phyloP scores from a whole-genome alignment of 768 basidiomycete genomes.

The Megacollybia marginata region DNA sequence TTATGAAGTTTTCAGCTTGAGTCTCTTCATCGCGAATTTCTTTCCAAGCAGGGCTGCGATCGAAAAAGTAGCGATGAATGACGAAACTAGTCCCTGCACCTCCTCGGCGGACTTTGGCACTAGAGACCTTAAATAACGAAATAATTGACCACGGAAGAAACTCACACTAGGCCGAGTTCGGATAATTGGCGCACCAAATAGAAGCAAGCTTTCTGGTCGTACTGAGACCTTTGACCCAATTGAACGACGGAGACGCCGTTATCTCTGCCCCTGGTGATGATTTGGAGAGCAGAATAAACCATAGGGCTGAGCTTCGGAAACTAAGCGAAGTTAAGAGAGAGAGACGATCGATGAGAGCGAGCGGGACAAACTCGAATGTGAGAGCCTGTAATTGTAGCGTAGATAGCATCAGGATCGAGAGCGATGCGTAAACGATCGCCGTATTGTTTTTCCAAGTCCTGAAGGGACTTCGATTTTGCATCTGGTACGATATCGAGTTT shows the following conservation, averaged over 20 bases:
- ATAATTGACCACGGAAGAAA: not conserved
- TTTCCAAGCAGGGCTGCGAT: slow-evolving; percentile 69
- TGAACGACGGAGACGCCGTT: slow-evolving; percentile 72
- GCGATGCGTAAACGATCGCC: slow-evolving; percentile 66
- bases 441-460: slow-evolving; percentile 48
- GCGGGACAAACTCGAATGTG: slow-evolving; percentile 62
- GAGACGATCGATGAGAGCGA: not conserved
- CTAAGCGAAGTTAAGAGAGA: slow-evolving; percentile 27
- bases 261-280: slow-evolving; percentile 77
- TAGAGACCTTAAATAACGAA: slow-evolving; percentile 16
- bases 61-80: slow-evolving; percentile 81
- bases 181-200: slow-evolving; percentile 76
- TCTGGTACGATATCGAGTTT: slow-evolving; percentile 48
- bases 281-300: slow-evolving; percentile 79
- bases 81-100: slow-evolving; percentile 72
- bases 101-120: slow-evolving; percentile 70
- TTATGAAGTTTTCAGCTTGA: slow-evolving; percentile 29
- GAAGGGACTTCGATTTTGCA: slow-evolving; percentile 45
- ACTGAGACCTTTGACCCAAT: slow-evolving; percentile 68
- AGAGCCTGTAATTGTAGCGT: slow-evolving; percentile 77
- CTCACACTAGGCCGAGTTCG: slow-evolving; percentile 69
- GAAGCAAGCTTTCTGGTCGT: slow-evolving; percentile 87
- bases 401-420: slow-evolving; percentile 65
- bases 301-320: slow-evolving; percentile 74
- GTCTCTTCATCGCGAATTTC: slow-evolving; percentile 66